phyloP scores from a whole-genome alignment of 108 stramenopile genomes.

The Skeletonema potamos region DNA sequence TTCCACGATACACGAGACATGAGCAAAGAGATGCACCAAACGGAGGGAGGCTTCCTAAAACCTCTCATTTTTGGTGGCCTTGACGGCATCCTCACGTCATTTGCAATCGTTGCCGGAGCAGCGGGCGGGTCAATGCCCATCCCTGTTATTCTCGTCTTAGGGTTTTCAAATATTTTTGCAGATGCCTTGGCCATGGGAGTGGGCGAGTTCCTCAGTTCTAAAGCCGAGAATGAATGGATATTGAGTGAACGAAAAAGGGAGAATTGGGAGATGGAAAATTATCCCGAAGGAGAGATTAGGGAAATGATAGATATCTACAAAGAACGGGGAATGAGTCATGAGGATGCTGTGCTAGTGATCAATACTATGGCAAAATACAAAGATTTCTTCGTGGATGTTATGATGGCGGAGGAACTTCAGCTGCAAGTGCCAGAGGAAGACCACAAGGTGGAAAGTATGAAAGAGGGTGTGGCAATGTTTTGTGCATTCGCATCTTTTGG shows the following conservation, averaged over 20 bases:
- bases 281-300: slow-evolving; percentile 91
- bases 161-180: slow-evolving; percentile 96
- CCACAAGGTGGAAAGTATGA: slow-evolving; percentile 81
- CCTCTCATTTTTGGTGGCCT: slow-evolving; percentile 96
- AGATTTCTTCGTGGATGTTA: slow-evolving; percentile 96
- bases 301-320: slow-evolving; percentile 94
- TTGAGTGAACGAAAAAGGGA: slow-evolving; percentile 88
- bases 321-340: slow-evolving; percentile 67
- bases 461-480: slow-evolving; percentile 95
- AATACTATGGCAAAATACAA: slow-evolving; percentile 93
- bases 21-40: slow-evolving; percentile 72
- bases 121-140: slow-evolving; percentile 86
- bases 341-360: slow-evolving; percentile 87
- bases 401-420: slow-evolving; percentile 97
- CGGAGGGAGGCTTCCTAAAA: slow-evolving; percentile 80
- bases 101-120: slow-evolving; percentile 97
- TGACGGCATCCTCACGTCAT: slow-evolving; percentile 97
- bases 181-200: slow-evolving; percentile 98
- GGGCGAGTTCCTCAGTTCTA: slow-evolving; percentile 95
- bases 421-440: slow-evolving; percentile 91
- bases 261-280: slow-evolving; percentile 94
- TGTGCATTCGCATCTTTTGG: slow-evolving; percentile 89
- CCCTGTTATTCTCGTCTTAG: slow-evolving; percentile 92
- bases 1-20: slow-evolving; percentile 62
- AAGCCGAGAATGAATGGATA: slow-evolving; percentile 96